Evolutionary conservation across 345 rosid genomes (phyloP).

Genomic region (Orychophragmus violaceus): DNA sequence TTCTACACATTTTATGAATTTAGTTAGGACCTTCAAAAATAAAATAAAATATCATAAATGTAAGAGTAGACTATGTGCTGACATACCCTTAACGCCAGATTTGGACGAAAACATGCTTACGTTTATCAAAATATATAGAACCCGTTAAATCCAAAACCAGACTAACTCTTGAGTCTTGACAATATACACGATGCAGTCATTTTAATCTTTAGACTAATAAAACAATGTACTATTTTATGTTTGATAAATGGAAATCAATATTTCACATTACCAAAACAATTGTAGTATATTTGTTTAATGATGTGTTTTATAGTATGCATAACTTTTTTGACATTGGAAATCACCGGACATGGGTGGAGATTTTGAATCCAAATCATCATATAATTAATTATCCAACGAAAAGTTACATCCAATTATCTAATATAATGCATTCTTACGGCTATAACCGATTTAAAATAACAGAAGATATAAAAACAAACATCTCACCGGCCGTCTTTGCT

Average conservation of each 20-base stretch:
- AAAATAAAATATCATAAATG: too few relatives aligned
- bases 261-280: background rate
- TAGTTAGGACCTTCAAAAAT: too few relatives aligned
- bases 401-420: background rate
- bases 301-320: background rate
- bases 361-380: background rate
- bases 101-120: too few relatives aligned
- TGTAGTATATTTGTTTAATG: background rate
- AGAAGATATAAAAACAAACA: constrained; percentile 1
- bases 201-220: background rate
- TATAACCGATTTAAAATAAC: background rate
- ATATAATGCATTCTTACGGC: background rate
- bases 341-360: background rate
- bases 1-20: too few relatives aligned
- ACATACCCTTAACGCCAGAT: too few relatives aligned
- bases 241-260: background rate
- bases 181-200: too few relatives aligned
- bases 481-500: background rate
- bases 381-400: background rate
- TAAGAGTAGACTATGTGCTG: too few relatives aligned
- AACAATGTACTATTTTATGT: too few relatives aligned
- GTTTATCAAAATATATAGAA: too few relatives aligned
- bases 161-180: too few relatives aligned
- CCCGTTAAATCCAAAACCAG: too few relatives aligned
- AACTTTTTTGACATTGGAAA: background rate